Evolutionary conservation across 208 protist genomes (phyloP), one percentile per base, ranked within the genome.

Genomic region (Dictyostelium gargantuum): DNA sequence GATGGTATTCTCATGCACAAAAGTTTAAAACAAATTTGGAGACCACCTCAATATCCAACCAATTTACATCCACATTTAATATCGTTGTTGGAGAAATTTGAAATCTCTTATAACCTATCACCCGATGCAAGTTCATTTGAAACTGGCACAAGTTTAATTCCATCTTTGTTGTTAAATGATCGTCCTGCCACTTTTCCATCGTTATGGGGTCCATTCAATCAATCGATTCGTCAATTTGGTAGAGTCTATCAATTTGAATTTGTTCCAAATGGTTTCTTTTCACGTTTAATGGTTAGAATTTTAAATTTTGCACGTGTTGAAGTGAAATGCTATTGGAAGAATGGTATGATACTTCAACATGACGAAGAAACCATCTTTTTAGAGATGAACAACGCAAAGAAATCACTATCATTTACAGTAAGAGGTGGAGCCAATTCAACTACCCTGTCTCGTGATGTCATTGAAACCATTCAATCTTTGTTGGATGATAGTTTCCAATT

Each of bases 251-350:
- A 76, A 48, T 79, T 89, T 48, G 82, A 95, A 32, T 95, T 93
- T 52, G 63, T 95, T 11, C 93, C 93, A 3, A 93, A 91, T 46
- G 93, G 93, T 54, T 95, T 95, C 93, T 95, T 95, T 61, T 84
- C 89, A 32, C 74, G 86, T 68, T 77, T 95, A 32, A 95, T 95
- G 89, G 89, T 93, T 46, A 72, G 93, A 40, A 85, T 95, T 15
- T 66, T 95, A 23, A 93, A 81, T 70, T 80, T 91, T 85, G 73
- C 80, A 52, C 80, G 89, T 46, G 74, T 35, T 21, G 73, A 93
- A 40, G 93, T 81, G 5, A 63, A 66, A 38, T 93, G 80, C n/a
- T 95, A 93, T 58, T 95, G 93, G 85, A 68, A 80, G 32, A 93
- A 94, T 52, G 93, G 93, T 35, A 94, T 94, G 92, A 93, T 94